Conservation (phyloP, 768 basidiomycete genomes). For the Hebeloma cylindrosporum region DNA sequence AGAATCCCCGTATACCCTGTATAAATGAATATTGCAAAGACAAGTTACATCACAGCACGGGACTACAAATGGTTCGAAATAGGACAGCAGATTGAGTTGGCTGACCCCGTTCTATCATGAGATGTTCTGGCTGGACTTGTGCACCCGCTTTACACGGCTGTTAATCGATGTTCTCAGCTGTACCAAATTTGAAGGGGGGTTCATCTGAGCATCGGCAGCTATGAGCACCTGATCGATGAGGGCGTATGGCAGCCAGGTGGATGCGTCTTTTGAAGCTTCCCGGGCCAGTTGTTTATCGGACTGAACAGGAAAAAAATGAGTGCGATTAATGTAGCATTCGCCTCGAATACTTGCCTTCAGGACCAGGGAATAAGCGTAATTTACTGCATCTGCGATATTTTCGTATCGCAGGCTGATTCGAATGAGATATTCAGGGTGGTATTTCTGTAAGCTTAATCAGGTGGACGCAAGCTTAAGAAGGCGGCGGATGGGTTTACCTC, state of each 20-base stretch:
- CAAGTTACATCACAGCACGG: not conserved
- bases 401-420: conserved; percentile 78
- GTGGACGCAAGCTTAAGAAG: conserved; percentile 5
- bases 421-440: conserved; percentile 84
- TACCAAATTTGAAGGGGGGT: conserved; percentile 47
- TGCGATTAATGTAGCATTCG: not conserved
- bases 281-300: conserved; percentile 53
- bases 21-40: conserved; percentile 41
- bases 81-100: not conserved
- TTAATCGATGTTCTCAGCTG: conserved; percentile 60
- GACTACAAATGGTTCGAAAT: not conserved
- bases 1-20: conserved; percentile 39
- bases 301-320: conserved; percentile 32
- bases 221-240: conserved; percentile 81
- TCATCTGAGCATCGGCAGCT: conserved; percentile 55
- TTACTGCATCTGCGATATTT: conserved; percentile 72
- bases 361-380: conserved; percentile 69
- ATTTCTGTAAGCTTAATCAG: conserved; percentile 41
- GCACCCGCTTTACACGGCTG: conserved; percentile 65
- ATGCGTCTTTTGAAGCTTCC: conserved; percentile 50
- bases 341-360: conserved; percentile 62
- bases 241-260: conserved; percentile 82
- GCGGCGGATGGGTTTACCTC: conserved; percentile 44
- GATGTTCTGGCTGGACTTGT: conserved; percentile 53
- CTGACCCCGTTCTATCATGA: conserved; percentile 12